Percentiles rank a stretch among this genome's conserved stretches.
These are phyloP conservation scores for Trifolium subterraneum DNA, from an alignment of 306 rosid genomes.

Conservation along the genomic window DNA sequence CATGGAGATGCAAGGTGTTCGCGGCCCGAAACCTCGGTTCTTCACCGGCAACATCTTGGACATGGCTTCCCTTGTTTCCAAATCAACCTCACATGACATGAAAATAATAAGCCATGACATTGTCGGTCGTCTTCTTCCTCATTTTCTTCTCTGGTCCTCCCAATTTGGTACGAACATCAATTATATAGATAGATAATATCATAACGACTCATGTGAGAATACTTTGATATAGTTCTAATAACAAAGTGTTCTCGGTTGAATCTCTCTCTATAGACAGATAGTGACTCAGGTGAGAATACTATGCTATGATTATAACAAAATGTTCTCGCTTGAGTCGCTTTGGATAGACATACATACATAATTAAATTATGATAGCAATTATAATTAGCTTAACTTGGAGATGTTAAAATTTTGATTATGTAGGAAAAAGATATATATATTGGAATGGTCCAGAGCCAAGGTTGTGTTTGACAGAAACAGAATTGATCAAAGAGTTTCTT, in stretches of 20 bases:
- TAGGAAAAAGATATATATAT: slow-evolving; percentile 64
- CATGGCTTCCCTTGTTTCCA: slow-evolving; percentile 63
- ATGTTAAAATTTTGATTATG: not conserved
- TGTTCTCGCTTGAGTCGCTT: not conserved
- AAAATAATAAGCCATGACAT: slow-evolving; percentile 73
- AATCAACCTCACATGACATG: slow-evolving; percentile 78
- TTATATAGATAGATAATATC: not conserved
- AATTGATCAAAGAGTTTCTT: slow-evolving; percentile 63
- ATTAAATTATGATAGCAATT: not conserved
- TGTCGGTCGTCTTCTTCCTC: slow-evolving; percentile 83
- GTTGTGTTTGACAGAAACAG: slow-evolving; percentile 65
- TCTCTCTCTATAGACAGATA: not conserved
- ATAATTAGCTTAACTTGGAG: not conserved
- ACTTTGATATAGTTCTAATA: not conserved
- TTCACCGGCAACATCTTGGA: slow-evolving; percentile 79
- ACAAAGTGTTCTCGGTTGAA: not conserved
- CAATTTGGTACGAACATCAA: slow-evolving; percentile 58
- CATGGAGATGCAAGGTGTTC: slow-evolving; percentile 91
- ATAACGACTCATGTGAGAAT: not conserved
- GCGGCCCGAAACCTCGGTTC: slow-evolving; percentile 75
- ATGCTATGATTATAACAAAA: not conserved
- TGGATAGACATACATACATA: not conserved
- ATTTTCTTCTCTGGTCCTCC: slow-evolving; percentile 77
- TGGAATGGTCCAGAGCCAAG: slow-evolving; percentile 78
- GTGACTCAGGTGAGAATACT: not conserved